Evolutionary conservation across 2,329 filamentous ascomycete species (phyloP), one percentile per base, ranked within the genome.

Genomic region (Colletotrichum sp.): DNA sequence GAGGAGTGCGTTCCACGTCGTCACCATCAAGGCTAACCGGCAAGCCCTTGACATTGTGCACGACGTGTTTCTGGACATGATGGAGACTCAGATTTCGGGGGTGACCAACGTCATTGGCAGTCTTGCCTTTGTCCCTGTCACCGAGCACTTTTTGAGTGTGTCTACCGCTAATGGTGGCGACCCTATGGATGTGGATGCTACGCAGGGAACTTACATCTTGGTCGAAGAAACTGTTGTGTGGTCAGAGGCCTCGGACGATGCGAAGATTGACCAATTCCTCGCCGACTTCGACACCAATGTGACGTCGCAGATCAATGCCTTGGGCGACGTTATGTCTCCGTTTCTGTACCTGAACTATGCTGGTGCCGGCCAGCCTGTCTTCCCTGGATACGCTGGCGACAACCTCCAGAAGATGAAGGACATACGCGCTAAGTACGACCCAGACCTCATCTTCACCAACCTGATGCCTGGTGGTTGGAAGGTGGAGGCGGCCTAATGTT

Each of bases 1-100:
- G 13, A n/a, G 32, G 18, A 32, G 28, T 16, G 32, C 55, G 2
- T 72, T 72, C 62, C 55, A 43, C 10, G 64, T 72, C 6, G 15
- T 72, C 4, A 21, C 70, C 8, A 58, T 72, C 62, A 16, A 24
- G 8, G 70, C 48, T 2, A 67, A 48, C 24, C 38, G 26, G 4
- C 24, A 72, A 28, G 70, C 64, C 12, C 58, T 72, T 52, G 16
- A 15, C 3, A 43, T 68, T 24, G 34, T 67, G 18, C 70, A 68
- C 24, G 70, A 72, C 7, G 48, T 18, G 13, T 72, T 66, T 10
- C 8, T 72, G 21, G 26, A n/a, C 18, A 68, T 24, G 38, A 28
- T 28, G 12, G 18, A 28, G 13, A 24, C 21, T 15, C 52, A 56
- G 21, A 48, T 48, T 3, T 48, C 43, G 5, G 43, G 43, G 2